These are phyloP conservation scores for Solanum corneliomulleri DNA, from an alignment of 257 asterid genomes.

Conservation along the genomic window DNA sequence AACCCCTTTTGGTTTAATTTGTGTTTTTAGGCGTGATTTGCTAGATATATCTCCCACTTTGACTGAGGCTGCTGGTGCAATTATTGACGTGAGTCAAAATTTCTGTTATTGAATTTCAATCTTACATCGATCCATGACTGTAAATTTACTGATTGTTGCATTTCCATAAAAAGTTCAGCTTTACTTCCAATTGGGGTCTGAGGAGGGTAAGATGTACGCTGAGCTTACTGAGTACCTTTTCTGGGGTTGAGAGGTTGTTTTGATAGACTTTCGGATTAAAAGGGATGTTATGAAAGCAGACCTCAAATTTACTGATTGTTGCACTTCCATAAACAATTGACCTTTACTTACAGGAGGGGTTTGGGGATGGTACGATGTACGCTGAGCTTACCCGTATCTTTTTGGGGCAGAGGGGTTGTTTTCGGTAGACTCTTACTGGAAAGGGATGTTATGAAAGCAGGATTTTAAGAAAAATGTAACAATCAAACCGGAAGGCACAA, in stretches of 20 bases:
- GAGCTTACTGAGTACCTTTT: not conserved
- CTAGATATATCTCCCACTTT: conserved; percentile 90
- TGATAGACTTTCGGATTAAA: not conserved
- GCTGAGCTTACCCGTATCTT: not conserved
- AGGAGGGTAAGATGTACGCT: not conserved
- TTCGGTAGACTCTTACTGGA: not conserved
- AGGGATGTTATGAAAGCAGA: not conserved
- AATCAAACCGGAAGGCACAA: not conserved
- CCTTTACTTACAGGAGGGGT: not conserved
- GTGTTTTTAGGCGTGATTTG: conserved; percentile 62
- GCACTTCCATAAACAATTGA: not conserved
- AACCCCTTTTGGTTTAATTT: not conserved
- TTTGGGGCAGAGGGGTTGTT: not conserved
- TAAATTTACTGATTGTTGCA: not conserved
- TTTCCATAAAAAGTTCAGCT: not conserved
- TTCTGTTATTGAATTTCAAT: not conserved
- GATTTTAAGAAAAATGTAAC: not conserved
- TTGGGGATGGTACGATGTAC: not conserved
- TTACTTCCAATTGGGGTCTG: not conserved
- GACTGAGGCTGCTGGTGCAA: conserved; percentile 98
- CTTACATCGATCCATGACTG: not conserved
- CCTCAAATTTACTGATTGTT: not conserved
- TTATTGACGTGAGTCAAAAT: conserved; percentile 61
- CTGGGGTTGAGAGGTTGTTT: not conserved
- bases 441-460: not conserved